phyloP scores from a whole-genome alignment of 352 stramenopile genomes.

The Globisporangium lucens region DNA sequence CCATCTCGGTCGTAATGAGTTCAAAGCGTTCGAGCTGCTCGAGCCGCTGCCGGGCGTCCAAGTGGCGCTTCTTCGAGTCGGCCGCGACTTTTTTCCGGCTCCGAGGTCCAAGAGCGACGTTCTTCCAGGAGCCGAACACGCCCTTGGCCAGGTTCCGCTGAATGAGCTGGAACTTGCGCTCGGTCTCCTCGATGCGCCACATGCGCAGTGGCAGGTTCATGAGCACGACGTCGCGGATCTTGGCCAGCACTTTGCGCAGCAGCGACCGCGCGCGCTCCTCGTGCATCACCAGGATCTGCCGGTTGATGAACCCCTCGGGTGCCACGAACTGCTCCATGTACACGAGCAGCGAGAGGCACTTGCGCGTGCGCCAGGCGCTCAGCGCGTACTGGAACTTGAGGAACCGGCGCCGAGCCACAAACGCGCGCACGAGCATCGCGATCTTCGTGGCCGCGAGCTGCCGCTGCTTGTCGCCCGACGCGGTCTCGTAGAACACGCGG shows the following conservation, averaged over 20 bases:
- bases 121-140: slow-evolving; percentile 56
- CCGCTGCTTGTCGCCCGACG: slow-evolving; percentile 68
- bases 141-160: slow-evolving; percentile 32
- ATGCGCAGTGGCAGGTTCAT: slow-evolving; percentile 60
- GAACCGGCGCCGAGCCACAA: slow-evolving; percentile 52
- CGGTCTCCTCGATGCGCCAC: slow-evolving; percentile 48
- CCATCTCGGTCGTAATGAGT: slow-evolving; percentile 71
- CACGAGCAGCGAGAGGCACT: slow-evolving; percentile 34
- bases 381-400: slow-evolving; percentile 39
- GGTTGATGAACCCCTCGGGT: slow-evolving; percentile 60
- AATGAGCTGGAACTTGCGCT: slow-evolving; percentile 43
- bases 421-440: slow-evolving; percentile 45
- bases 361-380: slow-evolving; percentile 46
- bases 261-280: slow-evolving; percentile 31
- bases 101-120: slow-evolving; percentile 45
- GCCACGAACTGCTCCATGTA: slow-evolving; percentile 66
- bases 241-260: slow-evolving; percentile 47
- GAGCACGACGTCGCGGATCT: slow-evolving; percentile 69
- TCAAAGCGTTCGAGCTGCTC: slow-evolving; percentile 60
- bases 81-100: slow-evolving; percentile 50
- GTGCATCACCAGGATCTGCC: slow-evolving; percentile 45
- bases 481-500: slow-evolving; percentile 75
- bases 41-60: slow-evolving; percentile 48
- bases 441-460: slow-evolving; percentile 69
- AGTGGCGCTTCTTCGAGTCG: slow-evolving; percentile 42